A percentile compares a stretch with the other conserved stretches of the same genome.
Evolutionary conservation across 768 basidiomycete genomes (phyloP).

Genomic region (Mycena filopes): DNA sequence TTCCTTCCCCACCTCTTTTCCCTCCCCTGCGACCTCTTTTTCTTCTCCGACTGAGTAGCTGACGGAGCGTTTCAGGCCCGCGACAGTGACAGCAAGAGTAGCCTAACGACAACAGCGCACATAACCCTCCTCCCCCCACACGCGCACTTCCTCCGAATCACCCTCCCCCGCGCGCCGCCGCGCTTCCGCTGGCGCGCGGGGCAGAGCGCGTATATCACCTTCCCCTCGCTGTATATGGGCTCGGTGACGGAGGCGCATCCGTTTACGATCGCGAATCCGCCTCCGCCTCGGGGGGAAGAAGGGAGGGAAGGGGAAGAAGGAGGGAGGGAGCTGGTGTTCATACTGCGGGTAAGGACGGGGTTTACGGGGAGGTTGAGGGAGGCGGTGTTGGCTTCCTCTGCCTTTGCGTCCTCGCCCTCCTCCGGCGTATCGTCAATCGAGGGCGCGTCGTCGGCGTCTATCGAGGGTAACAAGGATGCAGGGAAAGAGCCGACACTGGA

Average conservation of each 20-base stretch:
- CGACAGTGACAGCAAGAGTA: too few relatives aligned
- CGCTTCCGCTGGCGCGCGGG: conserved; percentile 49
- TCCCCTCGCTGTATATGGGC: conserved; percentile 51
- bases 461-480: too few relatives aligned
- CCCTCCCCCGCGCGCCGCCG: conserved; percentile 45
- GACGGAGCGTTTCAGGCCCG: too few relatives aligned
- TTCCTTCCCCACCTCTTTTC: too few relatives aligned
- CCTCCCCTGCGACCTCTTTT: conserved; percentile 22
- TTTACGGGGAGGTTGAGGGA: conserved; percentile 56
- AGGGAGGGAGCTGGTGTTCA: conserved; percentile 52
- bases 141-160: conserved; percentile 52
- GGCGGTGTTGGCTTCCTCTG: conserved; percentile 9
- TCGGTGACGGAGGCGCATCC: conserved; percentile 56
- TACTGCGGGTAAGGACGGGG: conserved; percentile 60
- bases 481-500: too few relatives aligned
- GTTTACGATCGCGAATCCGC: conserved; percentile 51
- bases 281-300: not conserved
- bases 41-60: too few relatives aligned
- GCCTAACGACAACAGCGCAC: too few relatives aligned
- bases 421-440: too few relatives aligned
- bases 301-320: not conserved
- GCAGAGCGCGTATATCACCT: conserved; percentile 57
- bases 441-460: too few relatives aligned
- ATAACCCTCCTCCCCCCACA: too few relatives aligned
- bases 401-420: too few relatives aligned